Conservation (phyloP, 169 alveolate species). For the Theileria equi region DNA sequence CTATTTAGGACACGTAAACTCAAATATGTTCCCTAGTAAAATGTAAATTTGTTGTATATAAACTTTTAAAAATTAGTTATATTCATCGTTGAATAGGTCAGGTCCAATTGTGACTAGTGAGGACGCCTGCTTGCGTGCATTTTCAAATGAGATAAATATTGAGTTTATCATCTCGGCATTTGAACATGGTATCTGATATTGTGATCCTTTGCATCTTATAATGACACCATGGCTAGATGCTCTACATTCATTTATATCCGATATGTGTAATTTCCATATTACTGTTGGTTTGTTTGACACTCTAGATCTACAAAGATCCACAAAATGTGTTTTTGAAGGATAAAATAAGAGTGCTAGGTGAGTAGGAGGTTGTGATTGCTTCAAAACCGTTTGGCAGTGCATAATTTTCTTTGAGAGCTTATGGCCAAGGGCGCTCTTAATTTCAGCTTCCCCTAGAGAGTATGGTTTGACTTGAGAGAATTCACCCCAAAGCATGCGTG, state of each 20-base stretch:
- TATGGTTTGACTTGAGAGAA: slow-evolving; percentile 66
- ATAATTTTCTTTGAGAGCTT: slow-evolving; percentile 73
- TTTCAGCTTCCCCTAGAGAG: slow-evolving; percentile 76
- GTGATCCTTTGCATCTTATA: slow-evolving; percentile 21
- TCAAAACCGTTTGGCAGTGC: slow-evolving; percentile 66
- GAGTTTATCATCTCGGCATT: slow-evolving; percentile 38
- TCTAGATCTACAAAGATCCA: slow-evolving; percentile 16
- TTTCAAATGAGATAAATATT: slow-evolving; percentile 32
- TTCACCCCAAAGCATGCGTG: slow-evolving; percentile 88
- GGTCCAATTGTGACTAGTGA: slow-evolving; percentile 51
- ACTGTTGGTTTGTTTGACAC: slow-evolving; percentile 13
- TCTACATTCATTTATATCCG: slow-evolving; percentile 43
- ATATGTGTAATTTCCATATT: slow-evolving; percentile 46
- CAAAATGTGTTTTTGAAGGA: slow-evolving; percentile 60
- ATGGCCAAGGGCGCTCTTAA: slow-evolving; percentile 75
- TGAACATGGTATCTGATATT: slow-evolving; percentile 54
- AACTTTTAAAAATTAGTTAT: neutral
- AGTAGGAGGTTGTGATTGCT: slow-evolving; percentile 23
- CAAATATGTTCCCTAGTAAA: too few species aligned
- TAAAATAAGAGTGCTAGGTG: slow-evolving; percentile 59
- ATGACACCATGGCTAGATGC: slow-evolving; percentile 64
- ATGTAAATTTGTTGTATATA: too few species aligned
- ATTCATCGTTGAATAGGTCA: slow-evolving; percentile 24
- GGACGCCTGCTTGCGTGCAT: slow-evolving; percentile 40
- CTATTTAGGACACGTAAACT: too few species aligned